Evolutionary conservation across 164 flowering plant species (phyloP), one percentile per base, ranked within the genome.

Genomic region (Umbellularia californica): DNA sequence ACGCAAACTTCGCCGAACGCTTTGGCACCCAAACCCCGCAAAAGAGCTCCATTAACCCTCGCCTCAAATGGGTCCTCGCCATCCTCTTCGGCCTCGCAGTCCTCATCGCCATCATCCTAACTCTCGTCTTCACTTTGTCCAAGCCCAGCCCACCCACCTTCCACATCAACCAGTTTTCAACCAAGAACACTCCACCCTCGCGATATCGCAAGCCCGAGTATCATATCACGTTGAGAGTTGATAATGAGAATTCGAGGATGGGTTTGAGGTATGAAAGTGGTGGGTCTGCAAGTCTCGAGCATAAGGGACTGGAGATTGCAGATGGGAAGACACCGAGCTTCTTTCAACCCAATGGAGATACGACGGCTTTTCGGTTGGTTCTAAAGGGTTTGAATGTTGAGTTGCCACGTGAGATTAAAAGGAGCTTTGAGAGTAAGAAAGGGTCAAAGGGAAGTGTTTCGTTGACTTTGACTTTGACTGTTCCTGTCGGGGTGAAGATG

Each of bases 1-100:
- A 92, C 70, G 90, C 95, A 63, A 9, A 69, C 14, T 74, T 86
- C 27, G 83, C 68, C 15, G 85, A 89, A 20, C 79, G 80, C 52
- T 74, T 81, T 67, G 83, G 77, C 0, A 69, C 69, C 2, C 77
- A 75, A 0, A 2, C 24, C 5, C 28, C 25, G 14, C 72, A 58
- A 30, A 64, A 72, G 6, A 76, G 65, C 20, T 55, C 33, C 41
- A 73, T 65, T 65, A 27, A 62, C 20, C 20, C 68, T 68, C 71
- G 76, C 23, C 69, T 76, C 62, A 27, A 35, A 3, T 73, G 80
- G 69, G 5, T 81, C 51, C n/a, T 83, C 7, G 2, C 30, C 55
- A 0, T 86, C 22, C 9, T 78, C 70, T 5, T 75, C 72, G 20
- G 70, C 33, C 2, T 83, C 11, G 68, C 71, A 10, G 27, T 79